These are phyloP conservation scores for Cryphonectria carpinicola DNA, from an alignment of 2,329 filamentous ascomycete genomes.

Conservation along the genomic window DNA sequence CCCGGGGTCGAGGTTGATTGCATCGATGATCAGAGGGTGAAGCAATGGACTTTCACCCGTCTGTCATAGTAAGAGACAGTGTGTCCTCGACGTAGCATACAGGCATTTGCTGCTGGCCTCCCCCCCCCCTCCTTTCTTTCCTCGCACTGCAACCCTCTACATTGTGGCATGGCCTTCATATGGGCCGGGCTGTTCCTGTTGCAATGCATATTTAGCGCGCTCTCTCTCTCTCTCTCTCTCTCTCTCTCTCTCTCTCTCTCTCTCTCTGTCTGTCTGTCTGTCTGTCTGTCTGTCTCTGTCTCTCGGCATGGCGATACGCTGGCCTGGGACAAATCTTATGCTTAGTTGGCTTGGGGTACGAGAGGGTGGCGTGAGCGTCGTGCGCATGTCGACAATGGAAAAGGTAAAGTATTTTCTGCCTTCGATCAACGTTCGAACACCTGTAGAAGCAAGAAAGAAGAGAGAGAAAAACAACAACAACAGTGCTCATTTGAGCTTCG, in stretches of 20 bases:
- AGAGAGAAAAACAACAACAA: not conserved
- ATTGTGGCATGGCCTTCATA: not conserved
- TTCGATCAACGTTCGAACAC: not conserved
- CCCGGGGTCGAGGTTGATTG: not conserved
- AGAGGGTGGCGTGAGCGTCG: not conserved
- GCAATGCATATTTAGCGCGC: constrained; percentile 19
- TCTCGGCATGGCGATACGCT: not conserved
- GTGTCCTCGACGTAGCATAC: not conserved
- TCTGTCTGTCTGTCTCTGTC: too few relatives aligned
- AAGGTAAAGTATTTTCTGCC: not conserved
- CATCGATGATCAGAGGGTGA: too few relatives aligned
- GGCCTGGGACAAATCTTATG: too few relatives aligned
- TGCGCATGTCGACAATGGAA: not conserved
- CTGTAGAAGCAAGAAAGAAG: not conserved
- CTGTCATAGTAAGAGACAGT: constrained; percentile 2
- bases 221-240: not conserved
- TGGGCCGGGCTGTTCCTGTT: constrained; percentile 14
- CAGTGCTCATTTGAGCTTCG: not conserved
- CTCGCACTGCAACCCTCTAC: constrained; percentile 18
- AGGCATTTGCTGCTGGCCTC: constrained; percentile 17
- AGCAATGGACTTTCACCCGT: not conserved
- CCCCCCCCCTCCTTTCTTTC: not conserved
- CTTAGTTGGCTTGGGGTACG: not conserved
- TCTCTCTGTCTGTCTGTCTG: too few relatives aligned
- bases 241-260: too few relatives aligned